These are phyloP conservation scores for Diversispora epigaea DNA, from an alignment of 192 early-diverging fungal species.

Conservation along the genomic window DNA sequence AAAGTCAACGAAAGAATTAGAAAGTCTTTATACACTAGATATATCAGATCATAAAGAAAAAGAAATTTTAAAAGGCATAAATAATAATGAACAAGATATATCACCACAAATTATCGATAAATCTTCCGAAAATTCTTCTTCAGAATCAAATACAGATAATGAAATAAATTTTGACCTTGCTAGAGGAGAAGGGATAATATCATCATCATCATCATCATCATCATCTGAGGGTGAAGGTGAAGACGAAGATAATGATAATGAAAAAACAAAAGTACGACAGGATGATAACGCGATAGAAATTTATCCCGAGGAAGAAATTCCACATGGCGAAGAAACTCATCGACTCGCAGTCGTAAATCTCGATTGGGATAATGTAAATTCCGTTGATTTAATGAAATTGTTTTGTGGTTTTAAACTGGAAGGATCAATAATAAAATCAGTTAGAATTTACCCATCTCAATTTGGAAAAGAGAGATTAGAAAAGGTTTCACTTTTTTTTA, in stretches of 20 bases:
- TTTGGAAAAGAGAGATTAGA: conserved; percentile 80
- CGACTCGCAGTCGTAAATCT: conserved; percentile 89
- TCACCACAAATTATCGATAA: conserved; percentile 38
- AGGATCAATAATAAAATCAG: conserved; percentile 65
- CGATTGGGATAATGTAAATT: conserved; percentile 95
- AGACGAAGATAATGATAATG: conserved; percentile 46
- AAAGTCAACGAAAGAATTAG: conserved; percentile 68
- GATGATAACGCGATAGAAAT: conserved; percentile 41
- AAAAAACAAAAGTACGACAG: conserved; percentile 40
- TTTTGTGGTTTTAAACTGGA: conserved; percentile 82
- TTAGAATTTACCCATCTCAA: conserved; percentile 86
- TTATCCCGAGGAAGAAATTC: conserved; percentile 50
- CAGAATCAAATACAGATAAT: conserved; percentile 39
- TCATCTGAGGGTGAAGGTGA: conserved; percentile 53
- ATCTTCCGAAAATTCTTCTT: conserved; percentile 34
- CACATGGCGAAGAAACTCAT: conserved; percentile 60
- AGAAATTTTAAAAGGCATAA: too few relatives aligned
- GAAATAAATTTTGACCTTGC: conserved; percentile 63
- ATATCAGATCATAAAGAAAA: too few relatives aligned
- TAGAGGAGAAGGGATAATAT: conserved; percentile 74
- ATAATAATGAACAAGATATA: background rate
- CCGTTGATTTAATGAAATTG: conserved; percentile 81
- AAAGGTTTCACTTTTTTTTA: background rate
- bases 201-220: conserved; percentile 31
- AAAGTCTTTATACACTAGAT: conserved; percentile 74